Base-by-base conservation (phyloP, 371 early-diverging fungal genomes). In the Lichtheimia ramosa region DNA sequence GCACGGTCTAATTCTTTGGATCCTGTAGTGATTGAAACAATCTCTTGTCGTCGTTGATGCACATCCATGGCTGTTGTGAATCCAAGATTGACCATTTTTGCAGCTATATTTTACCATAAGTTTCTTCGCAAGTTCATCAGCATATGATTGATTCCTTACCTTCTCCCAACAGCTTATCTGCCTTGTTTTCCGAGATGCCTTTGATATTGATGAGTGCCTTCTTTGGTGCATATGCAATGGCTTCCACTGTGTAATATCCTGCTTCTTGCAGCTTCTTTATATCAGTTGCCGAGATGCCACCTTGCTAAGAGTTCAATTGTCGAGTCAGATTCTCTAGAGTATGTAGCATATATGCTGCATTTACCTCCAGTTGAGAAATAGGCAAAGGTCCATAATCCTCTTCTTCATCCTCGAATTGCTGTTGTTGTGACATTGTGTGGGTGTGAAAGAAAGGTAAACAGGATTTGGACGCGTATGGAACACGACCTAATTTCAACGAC, bases 131-230 rank as follows among this genome's bases (percentile, higher is more conserved):
- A 43, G 42, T 54, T 21, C 1, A 2, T 43, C n/a, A 51, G n/a
- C 1, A 85, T 27, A 51, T 43, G 12, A 50, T 56, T 25, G 34
- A 54, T 8, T 42, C 14, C 24, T 10, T 75, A 94, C 94, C 93
- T 87, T 99, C 99, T 27, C 86, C 79, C 20, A 99, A 69, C n/a
- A 99, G 84, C 69, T 98, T 97, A 67, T 99, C 99, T 7, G 96
- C 99, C 70, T 99, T 99, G 28, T 92, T 88, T 73, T 99, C 99
- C 1, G 97, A 95, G 66, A 99, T 94, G 51, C 99, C 99, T 75
- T 99, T 99, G 69, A 99, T 93, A 13, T 82, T 74, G 12, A 98
- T 71, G 15, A 99, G 77, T 46, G 82, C 74, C 75, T 98, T 98
- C 68, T 95, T 94, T 2, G 99, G 98, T 2, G 99, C 97, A 80